Base-by-base conservation (phyloP, 768 basidiomycete species). In the Gloeophyllum trabeum region DNA sequence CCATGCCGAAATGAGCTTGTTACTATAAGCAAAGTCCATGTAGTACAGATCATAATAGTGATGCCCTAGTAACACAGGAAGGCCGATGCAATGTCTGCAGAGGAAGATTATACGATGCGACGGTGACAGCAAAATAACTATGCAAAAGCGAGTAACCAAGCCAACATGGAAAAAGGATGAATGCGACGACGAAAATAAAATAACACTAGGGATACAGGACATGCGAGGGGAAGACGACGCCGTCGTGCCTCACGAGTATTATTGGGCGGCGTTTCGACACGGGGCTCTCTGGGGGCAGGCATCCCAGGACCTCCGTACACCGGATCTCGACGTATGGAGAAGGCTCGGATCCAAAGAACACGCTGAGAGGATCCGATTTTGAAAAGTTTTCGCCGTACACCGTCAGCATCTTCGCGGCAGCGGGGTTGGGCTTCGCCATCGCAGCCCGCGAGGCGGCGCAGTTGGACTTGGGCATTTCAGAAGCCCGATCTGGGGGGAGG, bases 341-440 rank as follows among this genome's bases (percentile, higher is more conserved):
- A 41, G 81, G 85, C 59, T 88, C 84, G 20, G 79, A 76, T 32
- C 90, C 89, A 52, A 92, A 89, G 70, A 87, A 92, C 41, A 92
- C 77, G 35, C 71, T 75, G 46, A 87, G 69, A 26, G 88, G 85
- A 45, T 90, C 85, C 28, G 72, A 60, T 68, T 89, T 90, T 54
- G 73, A 76, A 60, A 92, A 89, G 63, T 91, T 86, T 62, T 91
- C 86, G 44, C 89, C 90, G 52, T 90, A 87, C 1, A 92, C 69
- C 20, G 87, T 91, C 49, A 91, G 61, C 76, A 87, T 78, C 64
- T 88, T 83, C 20, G 75, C 73, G 25, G 78, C 71, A 51, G 84
- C 81, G 21, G 83, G 81, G 53, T 79, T 84, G 20, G 85, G 82
- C 60, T 89, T 85, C 34, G 81, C 67, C 45, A 87, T 61, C 43